phyloP scores from a whole-genome alignment of 768 basidiomycete species.

The Macrolepiota dolichaula region DNA sequence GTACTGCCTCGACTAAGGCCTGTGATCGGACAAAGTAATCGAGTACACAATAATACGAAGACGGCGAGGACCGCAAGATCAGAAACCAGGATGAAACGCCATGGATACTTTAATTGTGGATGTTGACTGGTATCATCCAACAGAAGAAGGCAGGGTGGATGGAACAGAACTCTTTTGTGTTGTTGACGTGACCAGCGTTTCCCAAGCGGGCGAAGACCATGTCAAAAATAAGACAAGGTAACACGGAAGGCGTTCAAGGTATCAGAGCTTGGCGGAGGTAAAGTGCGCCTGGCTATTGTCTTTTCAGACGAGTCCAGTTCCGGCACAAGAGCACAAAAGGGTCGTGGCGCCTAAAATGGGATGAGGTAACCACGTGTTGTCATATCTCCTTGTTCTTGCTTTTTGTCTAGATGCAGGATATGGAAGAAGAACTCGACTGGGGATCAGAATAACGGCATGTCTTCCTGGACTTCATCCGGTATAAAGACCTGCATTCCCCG shows the following conservation, averaged over 20 bases:
- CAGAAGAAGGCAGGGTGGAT: constrained; percentile 7
- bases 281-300: constrained; percentile 21
- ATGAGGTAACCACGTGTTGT: constrained; percentile 3
- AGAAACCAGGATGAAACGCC: not conserved
- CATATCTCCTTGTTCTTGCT: constrained; percentile 6
- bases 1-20: not conserved
- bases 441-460: constrained; percentile 1
- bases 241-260: not conserved
- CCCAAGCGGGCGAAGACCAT: not conserved
- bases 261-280: constrained; percentile 8
- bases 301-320: constrained; percentile 1
- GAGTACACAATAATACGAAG: not conserved
- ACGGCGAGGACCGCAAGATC: not conserved
- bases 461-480: not conserved
- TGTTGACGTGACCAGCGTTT: constrained; percentile 6
- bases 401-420: constrained; percentile 1
- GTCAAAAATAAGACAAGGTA: constrained; percentile 11
- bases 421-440: not conserved
- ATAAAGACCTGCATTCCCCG: constrained; percentile 6
- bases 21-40: not conserved
- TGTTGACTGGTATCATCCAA: not conserved
- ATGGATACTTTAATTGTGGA: constrained; percentile 12
- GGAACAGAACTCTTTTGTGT: constrained; percentile 15
- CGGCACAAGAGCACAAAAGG: constrained; percentile 18
- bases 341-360: not conserved